These are phyloP conservation scores for Aphanocladium album DNA, from an alignment of 2,329 filamentous ascomycete genomes.

Conservation along the genomic window DNA sequence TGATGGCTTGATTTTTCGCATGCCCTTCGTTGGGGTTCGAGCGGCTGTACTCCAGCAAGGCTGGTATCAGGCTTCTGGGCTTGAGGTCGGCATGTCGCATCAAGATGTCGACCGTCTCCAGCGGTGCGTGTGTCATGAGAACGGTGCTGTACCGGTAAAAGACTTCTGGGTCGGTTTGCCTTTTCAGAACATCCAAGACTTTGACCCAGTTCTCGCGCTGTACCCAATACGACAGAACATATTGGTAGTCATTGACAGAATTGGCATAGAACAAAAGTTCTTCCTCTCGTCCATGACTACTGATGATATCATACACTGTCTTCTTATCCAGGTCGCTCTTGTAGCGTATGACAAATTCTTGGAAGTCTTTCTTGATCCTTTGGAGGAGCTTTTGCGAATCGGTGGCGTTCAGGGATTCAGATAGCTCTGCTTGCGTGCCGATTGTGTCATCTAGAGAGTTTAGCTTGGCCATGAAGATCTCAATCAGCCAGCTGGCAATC, in stretches of 20 bases:
- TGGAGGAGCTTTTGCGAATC: constrained; percentile 69
- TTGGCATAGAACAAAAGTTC: constrained; percentile 90
- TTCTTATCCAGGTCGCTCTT: constrained; percentile 84
- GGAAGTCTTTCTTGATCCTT: constrained; percentile 70
- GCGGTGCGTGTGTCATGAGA: constrained; percentile 83
- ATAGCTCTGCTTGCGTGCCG: constrained; percentile 77
- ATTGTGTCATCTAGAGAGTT: constrained; percentile 94
- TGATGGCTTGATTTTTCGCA: constrained; percentile 79
- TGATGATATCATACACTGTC: constrained; percentile 93
- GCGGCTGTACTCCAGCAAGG: constrained; percentile 88
- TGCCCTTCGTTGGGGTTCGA: constrained; percentile 60
- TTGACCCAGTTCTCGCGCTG: constrained; percentile 90
- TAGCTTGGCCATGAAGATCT: constrained; percentile 95
- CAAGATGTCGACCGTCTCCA: constrained; percentile 87
- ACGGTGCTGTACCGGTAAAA: constrained; percentile 97
- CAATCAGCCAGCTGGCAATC: constrained; percentile 91
- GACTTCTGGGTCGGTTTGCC: constrained; percentile 84
- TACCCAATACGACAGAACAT: constrained; percentile 94
- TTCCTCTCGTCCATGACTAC: constrained; percentile 88
- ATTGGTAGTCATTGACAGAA: constrained; percentile 85
- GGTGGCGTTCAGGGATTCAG: constrained; percentile 63
- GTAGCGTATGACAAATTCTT: constrained; percentile 80
- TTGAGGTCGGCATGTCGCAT: constrained; percentile 87
- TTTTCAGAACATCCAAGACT: constrained; percentile 81
- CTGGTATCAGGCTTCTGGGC: constrained; percentile 83